phyloP scores from a whole-genome alignment of 345 rosid genomes.

The Rhizophora apiculata region DNA sequence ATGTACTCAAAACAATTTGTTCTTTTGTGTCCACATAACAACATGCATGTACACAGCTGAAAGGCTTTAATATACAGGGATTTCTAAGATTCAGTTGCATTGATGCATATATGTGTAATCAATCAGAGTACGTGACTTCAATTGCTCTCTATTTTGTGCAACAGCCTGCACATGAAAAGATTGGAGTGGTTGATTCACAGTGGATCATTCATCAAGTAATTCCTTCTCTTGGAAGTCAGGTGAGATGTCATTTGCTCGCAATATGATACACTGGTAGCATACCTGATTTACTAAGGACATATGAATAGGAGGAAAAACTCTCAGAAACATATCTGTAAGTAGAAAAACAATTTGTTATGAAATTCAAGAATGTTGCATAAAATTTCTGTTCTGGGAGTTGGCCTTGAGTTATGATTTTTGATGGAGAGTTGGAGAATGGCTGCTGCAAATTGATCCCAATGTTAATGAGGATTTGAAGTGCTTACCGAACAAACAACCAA shows the following conservation, averaged over 20 bases:
- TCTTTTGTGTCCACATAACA: neutral
- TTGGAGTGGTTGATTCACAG: conserved; percentile 96
- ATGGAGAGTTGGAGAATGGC: too few relatives aligned
- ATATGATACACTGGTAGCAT: neutral
- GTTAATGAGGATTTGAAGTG: too few relatives aligned
- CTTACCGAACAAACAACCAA: too few relatives aligned
- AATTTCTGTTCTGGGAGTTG: neutral
- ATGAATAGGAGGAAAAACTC: neutral
- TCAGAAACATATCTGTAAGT: neutral
- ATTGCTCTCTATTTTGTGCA: conserved; percentile 5
- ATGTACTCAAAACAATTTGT: neutral
- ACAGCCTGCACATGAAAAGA: conserved; percentile 94
- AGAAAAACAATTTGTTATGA: neutral
- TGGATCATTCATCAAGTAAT: conserved; percentile 94
- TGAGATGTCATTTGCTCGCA: conserved; percentile 20
- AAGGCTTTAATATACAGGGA: too few relatives aligned
- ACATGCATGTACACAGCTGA: too few relatives aligned
- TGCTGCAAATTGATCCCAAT: too few relatives aligned
- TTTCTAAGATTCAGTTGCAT: neutral
- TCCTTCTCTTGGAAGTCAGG: conserved; percentile 90
- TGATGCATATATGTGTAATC: neutral
- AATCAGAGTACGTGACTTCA: neutral
- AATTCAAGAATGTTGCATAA: neutral
- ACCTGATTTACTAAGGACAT: neutral
- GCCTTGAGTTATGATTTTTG: too few relatives aligned